These are phyloP conservation scores for Alternaria tenuissima DNA, from an alignment of 2,329 filamentous ascomycete species.

Conservation along the genomic window DNA sequence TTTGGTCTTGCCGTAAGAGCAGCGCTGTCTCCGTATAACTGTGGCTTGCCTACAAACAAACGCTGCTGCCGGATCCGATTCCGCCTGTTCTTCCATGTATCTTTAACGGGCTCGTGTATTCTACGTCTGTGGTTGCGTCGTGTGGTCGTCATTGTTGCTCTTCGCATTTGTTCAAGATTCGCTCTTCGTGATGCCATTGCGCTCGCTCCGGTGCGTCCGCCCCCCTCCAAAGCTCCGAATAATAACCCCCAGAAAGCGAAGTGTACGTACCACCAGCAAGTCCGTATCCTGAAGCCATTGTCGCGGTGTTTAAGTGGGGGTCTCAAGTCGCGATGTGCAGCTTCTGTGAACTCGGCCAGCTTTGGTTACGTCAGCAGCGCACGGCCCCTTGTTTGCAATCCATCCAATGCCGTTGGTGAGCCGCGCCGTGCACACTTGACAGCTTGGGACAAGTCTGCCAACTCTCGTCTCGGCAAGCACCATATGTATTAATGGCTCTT, in stretches of 20 bases:
- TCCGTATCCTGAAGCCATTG: slow-evolving; percentile 84
- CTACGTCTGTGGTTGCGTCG: not conserved
- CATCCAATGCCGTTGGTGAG: not conserved
- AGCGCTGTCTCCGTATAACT: not conserved
- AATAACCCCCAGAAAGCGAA: not conserved
- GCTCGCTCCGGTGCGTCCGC: slow-evolving; percentile 13
- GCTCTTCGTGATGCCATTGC: slow-evolving; percentile 33
- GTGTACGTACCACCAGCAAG: slow-evolving; percentile 74
- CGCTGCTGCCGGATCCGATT: too few relatives aligned
- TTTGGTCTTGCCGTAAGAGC: not conserved
- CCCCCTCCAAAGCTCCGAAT: slow-evolving; percentile 12
- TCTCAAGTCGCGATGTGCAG: slow-evolving; percentile 15
- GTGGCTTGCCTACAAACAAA: not conserved
- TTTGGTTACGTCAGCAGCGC: slow-evolving; percentile 20
- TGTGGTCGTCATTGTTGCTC: slow-evolving; percentile 3
- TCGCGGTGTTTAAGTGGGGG: slow-evolving; percentile 46
- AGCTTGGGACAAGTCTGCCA: not conserved
- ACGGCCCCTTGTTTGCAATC: not conserved
- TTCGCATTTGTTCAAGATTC: slow-evolving; percentile 14
- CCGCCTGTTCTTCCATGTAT: too few relatives aligned
- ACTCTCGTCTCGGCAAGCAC: not conserved
- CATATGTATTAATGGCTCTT: not conserved
- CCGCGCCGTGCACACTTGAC: too few relatives aligned
- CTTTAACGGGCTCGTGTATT: accelerated
- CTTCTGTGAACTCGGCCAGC: slow-evolving; percentile 20